Conservation (phyloP, 2,329 filamentous ascomycete species). For the Ceratocystis huliohia region DNA sequence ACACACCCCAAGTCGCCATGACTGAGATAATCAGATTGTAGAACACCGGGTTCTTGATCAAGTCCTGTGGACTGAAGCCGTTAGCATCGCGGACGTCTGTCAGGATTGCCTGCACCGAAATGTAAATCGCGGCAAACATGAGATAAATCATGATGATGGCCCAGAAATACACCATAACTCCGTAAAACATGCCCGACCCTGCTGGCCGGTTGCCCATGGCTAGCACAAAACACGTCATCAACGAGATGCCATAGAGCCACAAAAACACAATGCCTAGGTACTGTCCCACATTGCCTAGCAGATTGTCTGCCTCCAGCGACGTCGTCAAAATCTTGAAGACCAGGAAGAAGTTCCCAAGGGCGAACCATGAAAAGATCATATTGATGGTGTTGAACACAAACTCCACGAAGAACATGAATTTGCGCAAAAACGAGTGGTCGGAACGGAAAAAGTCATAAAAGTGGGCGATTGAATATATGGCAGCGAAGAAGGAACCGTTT, state of each 20-base stretch:
- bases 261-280: slow-evolving; percentile 84
- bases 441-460: slow-evolving; percentile 95
- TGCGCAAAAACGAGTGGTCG: slow-evolving; percentile 74
- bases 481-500: slow-evolving; percentile 96
- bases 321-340: slow-evolving; percentile 94
- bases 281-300: slow-evolving; percentile 65
- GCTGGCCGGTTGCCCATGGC: slow-evolving; percentile 89
- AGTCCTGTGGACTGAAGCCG: slow-evolving; percentile 54
- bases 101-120: slow-evolving; percentile 78
- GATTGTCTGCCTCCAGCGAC: slow-evolving; percentile 55
- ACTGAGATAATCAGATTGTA: slow-evolving; percentile 89
- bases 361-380: slow-evolving; percentile 99
- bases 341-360: slow-evolving; percentile 96
- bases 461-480: slow-evolving; percentile 86
- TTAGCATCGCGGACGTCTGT: slow-evolving; percentile 47
- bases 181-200: slow-evolving; percentile 85
- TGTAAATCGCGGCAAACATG: slow-evolving; percentile 88
- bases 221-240: slow-evolving; percentile 90
- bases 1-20: slow-evolving; percentile 83
- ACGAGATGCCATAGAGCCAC: slow-evolving; percentile 84
- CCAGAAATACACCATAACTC: slow-evolving; percentile 99
- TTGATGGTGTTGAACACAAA: slow-evolving; percentile 89
- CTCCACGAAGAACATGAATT: slow-evolving; percentile 81
- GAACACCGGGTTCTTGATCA: slow-evolving; percentile 83
- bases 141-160: slow-evolving; percentile 89